Conservation (phyloP, 2,329 filamentous ascomycete species). For the Helicocarpus griseus region DNA sequence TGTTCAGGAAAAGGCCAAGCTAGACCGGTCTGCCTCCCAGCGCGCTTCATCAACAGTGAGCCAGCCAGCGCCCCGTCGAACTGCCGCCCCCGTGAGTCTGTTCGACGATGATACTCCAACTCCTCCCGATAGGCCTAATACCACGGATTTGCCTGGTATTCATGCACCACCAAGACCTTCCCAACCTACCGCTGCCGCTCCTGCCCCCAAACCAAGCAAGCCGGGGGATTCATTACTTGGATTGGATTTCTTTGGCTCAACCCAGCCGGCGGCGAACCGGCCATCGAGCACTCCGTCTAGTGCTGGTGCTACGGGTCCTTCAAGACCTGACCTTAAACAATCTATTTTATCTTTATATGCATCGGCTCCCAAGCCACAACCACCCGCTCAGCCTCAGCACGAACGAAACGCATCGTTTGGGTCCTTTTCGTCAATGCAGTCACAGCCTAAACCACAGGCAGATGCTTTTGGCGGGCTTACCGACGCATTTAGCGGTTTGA, state of each 20-base stretch:
- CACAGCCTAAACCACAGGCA: constrained; percentile 28
- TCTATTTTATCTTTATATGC: constrained; percentile 95
- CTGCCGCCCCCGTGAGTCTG: constrained; percentile 54
- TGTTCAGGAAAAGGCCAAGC: constrained; percentile 61
- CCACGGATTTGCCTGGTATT: constrained; percentile 42
- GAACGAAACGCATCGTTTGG: constrained; percentile 56
- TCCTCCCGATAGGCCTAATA: constrained; percentile 60
- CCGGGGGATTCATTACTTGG: constrained; percentile 78
- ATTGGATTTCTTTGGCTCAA: constrained; percentile 78
- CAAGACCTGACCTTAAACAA: constrained; percentile 88
- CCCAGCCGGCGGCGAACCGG: constrained; percentile 57
- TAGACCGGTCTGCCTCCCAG: constrained; percentile 50
- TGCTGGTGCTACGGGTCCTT: constrained; percentile 47
- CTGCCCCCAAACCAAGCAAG: constrained; percentile 52
- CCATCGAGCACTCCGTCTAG: constrained; percentile 70
- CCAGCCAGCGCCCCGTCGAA: constrained; percentile 38
- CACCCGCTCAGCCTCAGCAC: constrained; percentile 41
- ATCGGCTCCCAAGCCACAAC: constrained; percentile 59
- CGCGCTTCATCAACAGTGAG: constrained; percentile 32
- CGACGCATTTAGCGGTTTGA: constrained; percentile 69
- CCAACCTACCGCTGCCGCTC: constrained; percentile 40
- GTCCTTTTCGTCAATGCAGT: constrained; percentile 46
- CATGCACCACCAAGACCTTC: background rate
- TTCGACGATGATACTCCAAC: constrained; percentile 61
- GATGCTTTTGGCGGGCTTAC: constrained; percentile 57